Percentiles rank a stretch among this genome's conserved stretches.
Conservation (phyloP, 331 rosid species). For the Acacia pycnantha region DNA sequence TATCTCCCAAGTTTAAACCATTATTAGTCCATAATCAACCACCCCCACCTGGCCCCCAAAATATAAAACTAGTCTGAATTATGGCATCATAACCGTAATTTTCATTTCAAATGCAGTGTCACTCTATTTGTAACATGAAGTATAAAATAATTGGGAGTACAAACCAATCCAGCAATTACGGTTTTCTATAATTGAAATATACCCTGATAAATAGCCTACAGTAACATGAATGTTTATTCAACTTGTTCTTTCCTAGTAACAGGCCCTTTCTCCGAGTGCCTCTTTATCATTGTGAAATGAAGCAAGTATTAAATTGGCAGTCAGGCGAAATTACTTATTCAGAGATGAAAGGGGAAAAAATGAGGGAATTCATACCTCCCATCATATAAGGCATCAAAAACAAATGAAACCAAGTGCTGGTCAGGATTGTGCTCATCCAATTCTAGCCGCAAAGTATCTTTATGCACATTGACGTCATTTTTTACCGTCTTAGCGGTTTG, state of each 20-base stretch:
- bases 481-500: slow-evolving; percentile 76
- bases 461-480: slow-evolving; percentile 75
- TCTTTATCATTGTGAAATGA: not conserved
- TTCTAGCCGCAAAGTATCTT: slow-evolving; percentile 62
- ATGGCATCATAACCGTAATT: not conserved
- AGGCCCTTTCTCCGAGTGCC: not conserved
- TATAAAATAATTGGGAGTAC: not conserved
- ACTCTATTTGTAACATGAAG: not conserved
- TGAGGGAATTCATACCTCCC: slow-evolving; percentile 58
- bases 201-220: not conserved
- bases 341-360: not conserved
- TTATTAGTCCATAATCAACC: not conserved
- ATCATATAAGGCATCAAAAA: slow-evolving; percentile 79
- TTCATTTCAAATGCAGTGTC: not conserved
- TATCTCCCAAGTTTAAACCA: not conserved
- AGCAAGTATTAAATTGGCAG: not conserved
- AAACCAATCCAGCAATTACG: not conserved
- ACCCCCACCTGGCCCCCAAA: not conserved
- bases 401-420: slow-evolving; percentile 70
- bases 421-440: slow-evolving; percentile 65
- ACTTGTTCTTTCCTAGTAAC: not conserved
- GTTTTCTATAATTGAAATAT: not conserved
- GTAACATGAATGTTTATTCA: not conserved
- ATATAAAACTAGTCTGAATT: not conserved
- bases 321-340: not conserved